Conservation (phyloP, 495 filamentous ascomycete species). For the Trichodelitschia bisporula region DNA sequence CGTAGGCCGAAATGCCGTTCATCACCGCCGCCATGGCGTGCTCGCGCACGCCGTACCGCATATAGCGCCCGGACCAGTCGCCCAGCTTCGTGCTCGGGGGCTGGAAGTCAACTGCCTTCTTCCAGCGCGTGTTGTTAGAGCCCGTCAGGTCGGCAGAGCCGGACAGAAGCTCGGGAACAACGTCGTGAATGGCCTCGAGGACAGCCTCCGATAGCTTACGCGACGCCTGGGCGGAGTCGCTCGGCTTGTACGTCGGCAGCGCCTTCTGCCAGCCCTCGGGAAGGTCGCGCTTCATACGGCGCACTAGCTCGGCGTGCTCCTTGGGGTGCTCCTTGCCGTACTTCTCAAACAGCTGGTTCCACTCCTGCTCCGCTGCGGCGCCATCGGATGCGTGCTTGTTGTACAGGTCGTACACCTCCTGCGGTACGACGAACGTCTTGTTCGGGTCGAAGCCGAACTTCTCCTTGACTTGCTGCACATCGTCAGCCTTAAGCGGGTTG, state of each 20-base stretch:
- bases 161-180: conserved; percentile 74
- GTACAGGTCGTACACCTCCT: conserved; percentile 86
- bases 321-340: conserved; percentile 53
- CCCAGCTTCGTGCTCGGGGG: conserved; percentile 65
- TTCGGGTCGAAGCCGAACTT: conserved; percentile 93
- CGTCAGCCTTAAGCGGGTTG: conserved; percentile 78
- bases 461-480: conserved; percentile 72
- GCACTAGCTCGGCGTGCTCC: conserved; percentile 48
- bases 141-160: conserved; percentile 95
- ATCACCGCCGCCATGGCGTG: conserved; percentile 69
- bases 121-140: conserved; percentile 97
- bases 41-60: conserved; percentile 24
- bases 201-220: conserved; percentile 90
- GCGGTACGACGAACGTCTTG: conserved; percentile 79
- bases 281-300: conserved; percentile 61
- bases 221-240: conserved; percentile 65
- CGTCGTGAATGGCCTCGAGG: conserved; percentile 63
- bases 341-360: conserved; percentile 79
- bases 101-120: conserved; percentile 94
- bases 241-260: conserved; percentile 76
- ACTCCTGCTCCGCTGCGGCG: conserved; percentile 79
- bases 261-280: conserved; percentile 93
- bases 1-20: conserved; percentile 93
- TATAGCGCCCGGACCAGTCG: conserved; percentile 72
- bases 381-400: conserved; percentile 56